Base-by-base conservation (phyloP, 208 protist species). In the Endotrypanum monterogeii region DNA sequence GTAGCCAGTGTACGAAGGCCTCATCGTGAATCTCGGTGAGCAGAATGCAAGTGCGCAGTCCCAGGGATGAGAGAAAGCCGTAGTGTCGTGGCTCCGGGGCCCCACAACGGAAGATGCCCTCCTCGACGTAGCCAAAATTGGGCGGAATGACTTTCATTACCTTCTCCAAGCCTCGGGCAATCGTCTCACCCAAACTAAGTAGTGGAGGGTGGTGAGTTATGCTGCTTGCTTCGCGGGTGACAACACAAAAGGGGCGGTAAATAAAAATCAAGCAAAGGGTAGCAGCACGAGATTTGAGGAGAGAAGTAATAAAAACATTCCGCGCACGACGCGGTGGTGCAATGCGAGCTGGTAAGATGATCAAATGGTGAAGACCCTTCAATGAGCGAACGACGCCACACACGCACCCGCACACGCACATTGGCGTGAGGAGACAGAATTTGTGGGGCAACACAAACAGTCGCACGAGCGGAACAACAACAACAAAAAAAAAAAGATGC, bases 41-140 rank as follows among this genome's bases (percentile, higher is more conserved):
- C 63, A 97, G 93, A 35, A 99, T 95, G 75, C 99, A 97, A 35
- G 93, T 99, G 63, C 96, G 95, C 52, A 99, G 83, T 25, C 93
- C 82, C 18, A 99, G 86, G 23, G 94, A 98, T 35, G 98, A 90
- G 16, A 99, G 89, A 77, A 99, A 99, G 41, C 98, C 89, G 76
- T 99, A 99, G 74, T 99, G 99, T 11, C 98, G 84, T 77, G 98
- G 93, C 67, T 94, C 96, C 4, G 99, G 98, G 51, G 96, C 80
- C n/a, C 98, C 98, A 39, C 93, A 98, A 67, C 98, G 87, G 79
- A 98, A 99, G 51, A 99, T 89, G 71, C 96, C 88, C 77, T 98
- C 98, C 82, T 99, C 98, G 25, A 99, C 98, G 71, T 98, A 97
- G 39, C 98, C 97, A 87, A 99, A 99, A 74, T 99, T 99, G 16